These are phyloP conservation scores for Usnea hakonensis DNA, from an alignment of 495 filamentous ascomycete genomes.

Conservation along the genomic window DNA sequence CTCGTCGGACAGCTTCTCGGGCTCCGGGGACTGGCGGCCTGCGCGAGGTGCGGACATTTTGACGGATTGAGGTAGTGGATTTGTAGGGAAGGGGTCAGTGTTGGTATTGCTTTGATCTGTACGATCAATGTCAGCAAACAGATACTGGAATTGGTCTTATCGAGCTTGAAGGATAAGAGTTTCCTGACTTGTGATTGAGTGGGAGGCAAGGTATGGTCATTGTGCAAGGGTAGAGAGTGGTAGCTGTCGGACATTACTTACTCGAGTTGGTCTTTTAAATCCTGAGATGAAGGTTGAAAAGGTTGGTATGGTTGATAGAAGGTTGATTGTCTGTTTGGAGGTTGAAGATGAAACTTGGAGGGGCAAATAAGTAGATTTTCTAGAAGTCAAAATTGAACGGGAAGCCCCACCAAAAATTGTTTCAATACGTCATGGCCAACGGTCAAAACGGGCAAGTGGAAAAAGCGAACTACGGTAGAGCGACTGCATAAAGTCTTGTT, in stretches of 20 bases:
- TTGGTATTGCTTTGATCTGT: not conserved
- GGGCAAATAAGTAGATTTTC: not conserved
- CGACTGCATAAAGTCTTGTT: not conserved
- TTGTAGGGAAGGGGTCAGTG: not conserved
- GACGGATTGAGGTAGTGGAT: not conserved
- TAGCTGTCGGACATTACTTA: not conserved
- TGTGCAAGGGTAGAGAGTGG: not conserved
- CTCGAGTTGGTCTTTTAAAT: not conserved
- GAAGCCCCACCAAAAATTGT: constrained; percentile 12
- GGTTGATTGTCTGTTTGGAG: not conserved
- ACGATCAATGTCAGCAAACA: not conserved
- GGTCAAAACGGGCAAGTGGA: not conserved
- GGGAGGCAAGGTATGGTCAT: not conserved
- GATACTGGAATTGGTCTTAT: not conserved
- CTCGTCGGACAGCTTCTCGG: constrained; percentile 55
- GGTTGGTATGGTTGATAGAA: not conserved
- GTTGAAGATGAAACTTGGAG: not conserved
- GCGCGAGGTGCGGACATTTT: constrained; percentile 51
- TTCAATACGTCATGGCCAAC: constrained; percentile 14
- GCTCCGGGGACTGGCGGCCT: constrained; percentile 77
- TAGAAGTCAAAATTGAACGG: too few species aligned
- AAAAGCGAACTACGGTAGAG: not conserved
- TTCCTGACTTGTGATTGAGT: not conserved
- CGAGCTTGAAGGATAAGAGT: not conserved
- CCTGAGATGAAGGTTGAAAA: not conserved